These are phyloP conservation scores for Aurinia saxatilis DNA, from an alignment of 345 rosid species.

Conservation along the genomic window DNA sequence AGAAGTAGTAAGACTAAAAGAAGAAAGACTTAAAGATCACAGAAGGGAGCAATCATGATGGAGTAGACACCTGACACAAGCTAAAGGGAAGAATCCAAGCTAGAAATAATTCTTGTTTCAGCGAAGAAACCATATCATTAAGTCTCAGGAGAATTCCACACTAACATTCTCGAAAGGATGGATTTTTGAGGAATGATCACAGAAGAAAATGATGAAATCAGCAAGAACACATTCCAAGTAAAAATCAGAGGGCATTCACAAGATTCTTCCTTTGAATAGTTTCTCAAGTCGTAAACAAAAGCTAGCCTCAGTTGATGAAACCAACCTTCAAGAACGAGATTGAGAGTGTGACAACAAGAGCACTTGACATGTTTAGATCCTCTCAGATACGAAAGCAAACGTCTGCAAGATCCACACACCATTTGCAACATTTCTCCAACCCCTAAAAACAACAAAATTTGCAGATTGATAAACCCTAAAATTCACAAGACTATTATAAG, in stretches of 20 bases:
- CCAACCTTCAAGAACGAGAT: slow-evolving; percentile 82
- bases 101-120: neutral
- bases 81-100: neutral
- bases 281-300: neutral
- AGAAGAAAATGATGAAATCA: neutral
- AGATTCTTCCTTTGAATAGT: neutral
- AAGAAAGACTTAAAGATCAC: neutral
- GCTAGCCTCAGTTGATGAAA: neutral
- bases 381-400: slow-evolving; percentile 60
- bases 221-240: neutral
- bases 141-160: too few relatives aligned
- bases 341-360: slow-evolving; percentile 55
- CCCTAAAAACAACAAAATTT: neutral
- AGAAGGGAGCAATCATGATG: neutral
- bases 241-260: neutral
- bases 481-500: neutral
- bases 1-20: neutral
- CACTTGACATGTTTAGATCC: slow-evolving; percentile 65
- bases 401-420: slow-evolving; percentile 94
- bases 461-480: slow-evolving; percentile 6
- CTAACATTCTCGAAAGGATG: neutral
- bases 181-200: neutral
- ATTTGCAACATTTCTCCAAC: slow-evolving; percentile 63
- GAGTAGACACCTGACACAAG: neutral
- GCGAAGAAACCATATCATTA: neutral